Evolutionary conservation across 257 asterid genomes (phyloP).

Genomic region (Ehretia macrophylla): DNA sequence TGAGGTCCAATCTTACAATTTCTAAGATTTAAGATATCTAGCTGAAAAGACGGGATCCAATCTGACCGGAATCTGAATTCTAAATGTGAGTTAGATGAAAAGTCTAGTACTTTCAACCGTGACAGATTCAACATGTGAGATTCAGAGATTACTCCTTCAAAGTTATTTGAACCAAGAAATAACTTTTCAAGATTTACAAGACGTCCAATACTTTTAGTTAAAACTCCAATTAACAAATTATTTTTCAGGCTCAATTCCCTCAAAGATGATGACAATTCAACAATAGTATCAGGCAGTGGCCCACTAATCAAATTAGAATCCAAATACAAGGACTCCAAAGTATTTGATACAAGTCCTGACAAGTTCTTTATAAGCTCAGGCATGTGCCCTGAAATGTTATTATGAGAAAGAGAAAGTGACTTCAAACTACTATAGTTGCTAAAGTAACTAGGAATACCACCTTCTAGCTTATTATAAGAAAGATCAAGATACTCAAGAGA

Average conservation of each 20-base stretch:
- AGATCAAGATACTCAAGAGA: background rate
- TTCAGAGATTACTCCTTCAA: conserved; percentile 5
- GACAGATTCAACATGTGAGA: conserved; percentile 2
- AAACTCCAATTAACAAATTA: too few species aligned
- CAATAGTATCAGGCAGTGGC: too few species aligned
- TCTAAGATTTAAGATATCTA: background rate
- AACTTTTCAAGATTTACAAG: background rate
- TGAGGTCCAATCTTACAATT: conserved; percentile 13
- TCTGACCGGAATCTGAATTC: background rate
- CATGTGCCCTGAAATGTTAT: too few species aligned
- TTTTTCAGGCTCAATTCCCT: too few species aligned
- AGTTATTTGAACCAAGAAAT: background rate
- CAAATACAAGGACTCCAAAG: too few species aligned
- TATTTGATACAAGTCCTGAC: too few species aligned
- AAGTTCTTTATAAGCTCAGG: too few species aligned
- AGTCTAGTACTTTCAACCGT: background rate
- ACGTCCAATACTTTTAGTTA: too few species aligned
- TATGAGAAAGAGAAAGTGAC: too few species aligned
- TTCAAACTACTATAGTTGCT: background rate
- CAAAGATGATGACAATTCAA: too few species aligned
- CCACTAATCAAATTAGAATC: too few species aligned
- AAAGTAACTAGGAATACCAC: background rate
- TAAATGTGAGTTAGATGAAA: background rate
- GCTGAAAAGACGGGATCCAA: conserved; percentile 19
- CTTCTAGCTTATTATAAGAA: background rate